Percentiles rank a stretch among this genome's conserved stretches.
Evolutionary conservation across 768 basidiomycete species (phyloP).

Genomic region (Basidioascus undulatus): DNA sequence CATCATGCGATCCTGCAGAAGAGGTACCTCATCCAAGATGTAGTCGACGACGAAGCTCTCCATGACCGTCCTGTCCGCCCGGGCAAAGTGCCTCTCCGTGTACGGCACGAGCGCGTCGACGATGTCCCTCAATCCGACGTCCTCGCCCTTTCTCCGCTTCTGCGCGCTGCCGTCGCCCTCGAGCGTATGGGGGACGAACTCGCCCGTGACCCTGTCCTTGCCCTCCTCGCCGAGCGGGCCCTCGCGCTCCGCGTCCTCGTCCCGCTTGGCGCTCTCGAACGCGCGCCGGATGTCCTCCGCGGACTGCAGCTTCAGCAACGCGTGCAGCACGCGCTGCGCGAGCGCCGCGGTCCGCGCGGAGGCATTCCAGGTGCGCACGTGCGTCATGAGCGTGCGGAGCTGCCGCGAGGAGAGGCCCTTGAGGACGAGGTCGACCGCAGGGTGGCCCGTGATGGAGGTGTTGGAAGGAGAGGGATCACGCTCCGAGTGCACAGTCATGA

Average conservation of each 20-base stretch:
- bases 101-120: constrained; percentile 76
- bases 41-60: constrained; percentile 93
- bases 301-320: constrained; percentile 49
- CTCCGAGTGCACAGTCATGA: constrained; percentile 23
- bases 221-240: too few relatives aligned
- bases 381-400: constrained; percentile 53
- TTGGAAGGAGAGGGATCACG: constrained; percentile 1
- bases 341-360: constrained; percentile 61
- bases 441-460: constrained; percentile 35
- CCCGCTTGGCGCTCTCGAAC: too few relatives aligned
- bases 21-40: too few relatives aligned
- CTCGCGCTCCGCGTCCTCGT: constrained; percentile 5
- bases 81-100: constrained; percentile 68
- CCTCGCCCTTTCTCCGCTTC: constrained; percentile 13
- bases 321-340: constrained; percentile 62
- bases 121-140: constrained; percentile 37
- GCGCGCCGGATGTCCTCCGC: constrained; percentile 56
- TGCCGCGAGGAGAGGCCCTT: constrained; percentile 44
- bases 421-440: constrained; percentile 59
- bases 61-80: constrained; percentile 67
- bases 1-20: too few relatives aligned
- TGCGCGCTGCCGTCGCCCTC: constrained; percentile 16
- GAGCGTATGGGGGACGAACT: too few relatives aligned
- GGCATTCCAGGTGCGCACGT: constrained; percentile 84
- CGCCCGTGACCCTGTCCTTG: too few relatives aligned